Base-by-base conservation (phyloP, 2,329 filamentous ascomycete species). In the Colletotrichum somersetense region DNA sequence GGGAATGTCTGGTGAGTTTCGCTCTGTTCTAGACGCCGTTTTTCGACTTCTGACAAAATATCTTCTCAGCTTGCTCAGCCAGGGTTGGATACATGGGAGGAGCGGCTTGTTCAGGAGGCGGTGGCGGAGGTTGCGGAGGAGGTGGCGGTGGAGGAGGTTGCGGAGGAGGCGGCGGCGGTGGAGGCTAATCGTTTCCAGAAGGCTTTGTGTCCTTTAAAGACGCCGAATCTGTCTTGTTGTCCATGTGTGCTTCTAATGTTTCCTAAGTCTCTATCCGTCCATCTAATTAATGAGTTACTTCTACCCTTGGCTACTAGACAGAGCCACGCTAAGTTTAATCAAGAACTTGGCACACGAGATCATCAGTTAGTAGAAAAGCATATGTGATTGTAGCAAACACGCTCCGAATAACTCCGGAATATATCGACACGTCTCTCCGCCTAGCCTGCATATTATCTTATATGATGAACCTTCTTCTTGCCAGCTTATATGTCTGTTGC, bases 121-220 rank as follows among this genome's bases (percentile, higher is more conserved):
- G 64, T 3, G 57, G 67, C 6, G 68, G 68, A 12, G 57, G 68
- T 8, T 35, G 64, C 4, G 53, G 69, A 4, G 68, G 67, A 10
- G 64, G 67, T 5, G 50, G 64, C 8, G 18, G 12, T 4, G 33
- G 53, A 10, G 67, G 66, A 30, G 64, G 63, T 3, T 56, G 67
- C 6, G 68, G 68, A 10, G 57, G 68, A 5, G 26, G 64, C 2
- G 53, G 69, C 6, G 68, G 67, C 20, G 64, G 67, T 12, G 50
- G 64, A 12, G 18, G 26, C 1, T 71, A 52, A n/a, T 23, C 6
- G 12, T n/a, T 10, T 16, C 1, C 5, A 4, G 8, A 26, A 18
- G n/a, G 3, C 10, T 11, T n/a, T 26, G 5, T 3, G 20, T 26
- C 20, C 35, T 8, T 12, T 3, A 5, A 5, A 40, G 14, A 20